These are phyloP conservation scores for Lippia alba DNA, from an alignment of 305 asterid genomes.

Conservation along the genomic window DNA sequence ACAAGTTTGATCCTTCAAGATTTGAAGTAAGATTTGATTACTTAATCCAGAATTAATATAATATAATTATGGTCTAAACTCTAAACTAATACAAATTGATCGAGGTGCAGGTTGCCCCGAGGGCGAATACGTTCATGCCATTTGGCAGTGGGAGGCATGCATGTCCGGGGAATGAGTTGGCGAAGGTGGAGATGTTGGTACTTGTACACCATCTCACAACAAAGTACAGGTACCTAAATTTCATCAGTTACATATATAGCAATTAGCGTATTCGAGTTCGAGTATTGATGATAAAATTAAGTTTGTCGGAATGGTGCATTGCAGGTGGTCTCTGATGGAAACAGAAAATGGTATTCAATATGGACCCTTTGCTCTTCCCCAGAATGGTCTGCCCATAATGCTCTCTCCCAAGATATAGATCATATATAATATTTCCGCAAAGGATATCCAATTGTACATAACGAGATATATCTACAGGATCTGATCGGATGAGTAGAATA, in stretches of 20 bases:
- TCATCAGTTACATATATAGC: too few species aligned
- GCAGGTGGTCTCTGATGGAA: constrained; percentile 92
- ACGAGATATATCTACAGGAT: too few species aligned
- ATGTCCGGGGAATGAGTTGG: constrained; percentile 94
- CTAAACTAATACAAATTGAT: neutral
- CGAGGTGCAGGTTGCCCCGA: constrained; percentile 62
- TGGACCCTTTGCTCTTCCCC: constrained; percentile 98
- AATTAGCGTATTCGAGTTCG: too few species aligned
- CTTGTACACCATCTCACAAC: constrained; percentile 89
- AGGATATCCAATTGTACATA: too few species aligned
- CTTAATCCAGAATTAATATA: neutral
- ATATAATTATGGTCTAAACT: constrained; percentile 10
- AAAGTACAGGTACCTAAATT: constrained; percentile 69
- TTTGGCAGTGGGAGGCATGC: constrained; percentile 92
- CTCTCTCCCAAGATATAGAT: constrained; percentile 51
- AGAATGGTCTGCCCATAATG: constrained; percentile 87
- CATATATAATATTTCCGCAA: too few species aligned
- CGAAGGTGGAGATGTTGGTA: constrained; percentile 86
- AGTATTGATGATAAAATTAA: too few species aligned
- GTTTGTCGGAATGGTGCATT: constrained; percentile 35
- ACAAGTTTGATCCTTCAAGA: constrained; percentile 94
- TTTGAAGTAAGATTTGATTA: constrained; percentile 63
- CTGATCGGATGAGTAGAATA: too few species aligned
- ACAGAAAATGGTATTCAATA: constrained; percentile 91
- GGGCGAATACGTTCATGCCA: constrained; percentile 90